Base-by-base conservation (phyloP, 768 basidiomycete species). In the Dictyophora rubrovolvata region DNA sequence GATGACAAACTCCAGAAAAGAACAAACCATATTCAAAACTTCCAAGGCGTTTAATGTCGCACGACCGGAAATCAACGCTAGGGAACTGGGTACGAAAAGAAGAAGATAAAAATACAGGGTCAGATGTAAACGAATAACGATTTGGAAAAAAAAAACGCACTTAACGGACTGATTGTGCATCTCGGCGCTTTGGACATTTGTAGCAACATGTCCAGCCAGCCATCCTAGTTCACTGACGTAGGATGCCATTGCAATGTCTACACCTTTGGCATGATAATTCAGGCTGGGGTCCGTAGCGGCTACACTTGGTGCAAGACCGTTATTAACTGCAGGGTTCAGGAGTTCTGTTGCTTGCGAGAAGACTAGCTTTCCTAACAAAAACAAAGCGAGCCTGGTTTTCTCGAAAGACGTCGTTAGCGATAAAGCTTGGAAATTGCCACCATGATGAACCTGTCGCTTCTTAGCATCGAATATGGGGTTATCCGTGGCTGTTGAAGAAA, bases 111-210 rank as follows among this genome's bases (percentile, higher is more conserved):
- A 9, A 48, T n/a, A 53, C 11, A 16, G 20, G 28, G 36, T 9
- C 2, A 46, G 2, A 11, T 5, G 22, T 16, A 12, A 17, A 12
- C 49, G 54, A 14, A 22, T 5, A n/a, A 34, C 8, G 17, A 16
- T 55, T 14, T 37, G 28, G 36, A 55, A 6, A 28, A 49, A 14
- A 33, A 17, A 20, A 17, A 74, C 86, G 61, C 63, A 89, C 87
- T 93, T 93, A 70, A 93, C 81, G 48, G 91, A 87, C 70, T 93
- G 91, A 64, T 93, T 93, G 67, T 91, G 88, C 87, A 92, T 89
- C 72, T 93, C 90, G 1, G 90, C 90, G 1, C 85, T 86, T 65
- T 93, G 89, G 53, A 90, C 82, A 64, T 87, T 85, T 0, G 88
- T 89, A 2, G 86, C 86, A 11, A 93, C 89, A 0, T 91, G 89